Conservation (phyloP, 176 grass and related monocot species). For the Coix lacrymajobi region DNA sequence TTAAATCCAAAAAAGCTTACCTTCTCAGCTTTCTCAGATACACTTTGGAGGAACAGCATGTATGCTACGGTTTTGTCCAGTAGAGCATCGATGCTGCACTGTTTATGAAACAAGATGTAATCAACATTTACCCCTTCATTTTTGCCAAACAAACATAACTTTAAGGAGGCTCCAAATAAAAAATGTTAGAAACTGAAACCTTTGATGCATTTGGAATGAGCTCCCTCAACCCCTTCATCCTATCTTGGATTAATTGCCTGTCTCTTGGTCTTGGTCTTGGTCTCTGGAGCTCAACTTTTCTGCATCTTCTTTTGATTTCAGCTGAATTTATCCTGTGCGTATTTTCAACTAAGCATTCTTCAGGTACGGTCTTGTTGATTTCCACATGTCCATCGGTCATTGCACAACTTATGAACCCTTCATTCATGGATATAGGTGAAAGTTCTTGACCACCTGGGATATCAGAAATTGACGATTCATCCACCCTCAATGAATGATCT, state of each 20-base stretch:
- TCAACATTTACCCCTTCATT: neutral
- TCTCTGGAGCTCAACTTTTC: slow-evolving; percentile 37
- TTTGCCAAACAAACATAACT: slow-evolving; percentile 9
- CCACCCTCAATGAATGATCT: neutral
- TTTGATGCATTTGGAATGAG: slow-evolving; percentile 69
- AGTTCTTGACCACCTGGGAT: slow-evolving; percentile 19
- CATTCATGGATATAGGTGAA: slow-evolving; percentile 22
- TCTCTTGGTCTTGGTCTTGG: slow-evolving; percentile 77
- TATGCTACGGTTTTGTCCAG: slow-evolving; percentile 64
- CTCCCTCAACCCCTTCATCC: slow-evolving; percentile 67
- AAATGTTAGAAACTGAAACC: slow-evolving; percentile 35
- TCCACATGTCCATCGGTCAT: neutral
- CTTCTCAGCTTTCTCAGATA: slow-evolving; percentile 60
- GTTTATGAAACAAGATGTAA: slow-evolving; percentile 34
- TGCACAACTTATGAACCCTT: slow-evolving; percentile 25
- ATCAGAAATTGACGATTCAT: slow-evolving; percentile 16
- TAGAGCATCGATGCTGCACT: slow-evolving; percentile 83
- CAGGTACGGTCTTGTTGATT: slow-evolving; percentile 8
- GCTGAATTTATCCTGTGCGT: slow-evolving; percentile 18
- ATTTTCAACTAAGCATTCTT: slow-evolving; percentile 29
- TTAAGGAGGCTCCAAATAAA: neutral
- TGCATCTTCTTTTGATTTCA: slow-evolving; percentile 33
- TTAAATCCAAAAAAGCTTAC: slow-evolving; percentile 30
- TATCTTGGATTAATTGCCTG: slow-evolving; percentile 77
- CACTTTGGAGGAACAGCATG: slow-evolving; percentile 61